Evolutionary conservation across 2,329 filamentous ascomycete genomes (phyloP).

Genomic region (Laburnicola sp.): DNA sequence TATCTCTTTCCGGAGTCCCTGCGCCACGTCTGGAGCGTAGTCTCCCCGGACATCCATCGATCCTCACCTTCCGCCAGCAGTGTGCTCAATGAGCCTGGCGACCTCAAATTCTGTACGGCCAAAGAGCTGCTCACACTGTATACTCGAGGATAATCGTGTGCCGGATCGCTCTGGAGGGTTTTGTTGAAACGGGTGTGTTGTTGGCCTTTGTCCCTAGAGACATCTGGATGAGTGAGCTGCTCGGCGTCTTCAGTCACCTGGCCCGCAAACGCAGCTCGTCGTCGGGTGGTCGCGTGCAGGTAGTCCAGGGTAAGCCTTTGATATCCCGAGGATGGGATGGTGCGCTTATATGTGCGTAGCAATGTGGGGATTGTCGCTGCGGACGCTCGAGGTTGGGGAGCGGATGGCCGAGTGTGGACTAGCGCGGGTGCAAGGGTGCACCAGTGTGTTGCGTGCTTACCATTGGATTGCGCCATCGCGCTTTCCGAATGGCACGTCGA

Average conservation of each 20-base stretch:
- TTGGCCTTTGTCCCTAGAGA: slow-evolving; percentile 10
- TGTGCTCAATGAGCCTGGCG: too few species aligned
- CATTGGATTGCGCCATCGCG: slow-evolving; percentile 8
- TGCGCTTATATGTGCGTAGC: background rate
- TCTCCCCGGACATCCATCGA: too few species aligned
- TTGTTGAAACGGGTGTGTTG: too few species aligned
- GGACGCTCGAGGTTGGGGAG: background rate
- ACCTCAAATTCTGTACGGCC: too few species aligned
- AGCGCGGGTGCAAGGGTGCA: too few species aligned
- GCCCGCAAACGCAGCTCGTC: background rate
- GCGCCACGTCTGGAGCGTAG: too few species aligned
- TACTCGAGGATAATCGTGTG: too few species aligned
- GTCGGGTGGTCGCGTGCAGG: slow-evolving; percentile 1
- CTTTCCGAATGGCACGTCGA: slow-evolving; percentile 6
- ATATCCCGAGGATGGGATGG: background rate
- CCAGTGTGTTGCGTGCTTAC: slow-evolving; percentile 15
- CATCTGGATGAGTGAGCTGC: slow-evolving; percentile 13
- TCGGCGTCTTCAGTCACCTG: slow-evolving; percentile 8
- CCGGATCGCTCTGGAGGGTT: too few species aligned
- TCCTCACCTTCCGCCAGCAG: too few species aligned
- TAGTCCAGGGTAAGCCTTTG: background rate
- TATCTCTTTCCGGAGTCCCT: slow-evolving; percentile 7
- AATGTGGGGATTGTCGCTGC: slow-evolving; percentile 6
- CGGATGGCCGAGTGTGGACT: background rate
- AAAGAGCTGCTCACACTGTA: too few species aligned